Evolutionary conservation across 495 filamentous ascomycete genomes (phyloP).

Genomic region (Friedmanniomyces simplex): DNA sequence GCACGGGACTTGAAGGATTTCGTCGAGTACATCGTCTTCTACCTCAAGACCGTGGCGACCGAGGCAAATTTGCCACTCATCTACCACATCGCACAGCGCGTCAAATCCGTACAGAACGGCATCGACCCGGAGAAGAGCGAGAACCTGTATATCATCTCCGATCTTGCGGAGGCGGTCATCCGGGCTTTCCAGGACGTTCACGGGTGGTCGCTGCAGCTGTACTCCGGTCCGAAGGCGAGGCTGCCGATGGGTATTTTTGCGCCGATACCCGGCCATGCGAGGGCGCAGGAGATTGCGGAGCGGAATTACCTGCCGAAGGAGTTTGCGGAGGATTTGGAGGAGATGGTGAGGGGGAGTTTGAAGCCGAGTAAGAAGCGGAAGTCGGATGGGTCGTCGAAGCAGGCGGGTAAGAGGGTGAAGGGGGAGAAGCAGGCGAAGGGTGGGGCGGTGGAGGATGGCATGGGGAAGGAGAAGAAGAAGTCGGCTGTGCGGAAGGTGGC

Average conservation of each 20-base stretch:
- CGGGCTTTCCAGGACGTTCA: constrained; percentile 70
- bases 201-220: constrained; percentile 69
- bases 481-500: constrained; percentile 26
- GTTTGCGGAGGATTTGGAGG: constrained; percentile 65
- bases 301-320: constrained; percentile 73
- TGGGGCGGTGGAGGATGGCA: constrained; percentile 32
- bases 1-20: constrained; percentile 66
- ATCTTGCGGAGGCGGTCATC: constrained; percentile 75
- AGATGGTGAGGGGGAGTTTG: constrained; percentile 37
- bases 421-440: constrained; percentile 35
- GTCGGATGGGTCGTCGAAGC: constrained; percentile 20
- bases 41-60: constrained; percentile 69
- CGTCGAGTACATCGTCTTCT: constrained; percentile 79
- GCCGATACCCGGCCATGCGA: constrained; percentile 59
- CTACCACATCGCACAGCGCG: constrained; percentile 85
- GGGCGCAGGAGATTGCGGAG: constrained; percentile 72
- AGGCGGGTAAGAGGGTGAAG: constrained; percentile 37
- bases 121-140: constrained; percentile 49
- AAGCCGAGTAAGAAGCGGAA: constrained; percentile 28
- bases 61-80: constrained; percentile 84
- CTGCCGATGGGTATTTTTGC: constrained; percentile 70
- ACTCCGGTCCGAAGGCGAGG: constrained; percentile 61
- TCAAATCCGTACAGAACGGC: constrained; percentile 80
- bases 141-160: constrained; percentile 76
- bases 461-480: constrained; percentile 17